Evolutionary conservation across 441 rosid species (phyloP).

Genomic region (Pelargonium australe): DNA sequence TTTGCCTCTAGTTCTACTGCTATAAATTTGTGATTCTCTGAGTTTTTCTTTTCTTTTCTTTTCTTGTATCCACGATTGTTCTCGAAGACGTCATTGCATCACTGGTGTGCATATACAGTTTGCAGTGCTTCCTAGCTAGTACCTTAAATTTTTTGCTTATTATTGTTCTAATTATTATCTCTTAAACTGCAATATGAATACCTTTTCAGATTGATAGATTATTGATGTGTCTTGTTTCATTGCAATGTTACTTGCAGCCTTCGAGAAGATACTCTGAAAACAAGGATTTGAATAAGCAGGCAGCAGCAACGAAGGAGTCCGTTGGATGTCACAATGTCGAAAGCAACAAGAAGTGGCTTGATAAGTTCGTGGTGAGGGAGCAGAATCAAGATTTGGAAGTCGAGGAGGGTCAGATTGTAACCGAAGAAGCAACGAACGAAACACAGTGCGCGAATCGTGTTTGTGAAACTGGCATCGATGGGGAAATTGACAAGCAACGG

Average conservation of each 20-base stretch:
- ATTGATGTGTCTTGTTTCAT: constrained; percentile 23
- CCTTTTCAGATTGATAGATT: constrained; percentile 8
- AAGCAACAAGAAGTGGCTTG: constrained; percentile 14
- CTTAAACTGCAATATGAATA: neutral
- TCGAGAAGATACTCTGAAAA: constrained; percentile 23
- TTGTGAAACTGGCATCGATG: constrained; percentile 8
- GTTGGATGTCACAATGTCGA: constrained; percentile 3
- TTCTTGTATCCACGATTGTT: neutral
- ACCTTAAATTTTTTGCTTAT: neutral
- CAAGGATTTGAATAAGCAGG: constrained; percentile 22
- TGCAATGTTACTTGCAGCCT: constrained; percentile 30
- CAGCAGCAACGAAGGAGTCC: neutral
- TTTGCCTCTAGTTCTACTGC: neutral
- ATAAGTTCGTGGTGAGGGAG: constrained; percentile 19
- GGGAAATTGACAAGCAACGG: constrained; percentile 30
- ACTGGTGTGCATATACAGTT: neutral
- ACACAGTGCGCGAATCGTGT: constrained; percentile 18
- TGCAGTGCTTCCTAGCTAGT: neutral
- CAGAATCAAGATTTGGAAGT: constrained; percentile 24
- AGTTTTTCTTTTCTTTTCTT: neutral
- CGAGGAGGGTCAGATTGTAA: constrained; percentile 43
- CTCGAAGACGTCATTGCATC: neutral
- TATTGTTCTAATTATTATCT: neutral
- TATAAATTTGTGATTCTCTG: neutral
- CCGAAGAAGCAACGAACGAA: constrained; percentile 22